phyloP scores from a whole-genome alignment of 208 protist species.

The Leishmania tarentolae region DNA sequence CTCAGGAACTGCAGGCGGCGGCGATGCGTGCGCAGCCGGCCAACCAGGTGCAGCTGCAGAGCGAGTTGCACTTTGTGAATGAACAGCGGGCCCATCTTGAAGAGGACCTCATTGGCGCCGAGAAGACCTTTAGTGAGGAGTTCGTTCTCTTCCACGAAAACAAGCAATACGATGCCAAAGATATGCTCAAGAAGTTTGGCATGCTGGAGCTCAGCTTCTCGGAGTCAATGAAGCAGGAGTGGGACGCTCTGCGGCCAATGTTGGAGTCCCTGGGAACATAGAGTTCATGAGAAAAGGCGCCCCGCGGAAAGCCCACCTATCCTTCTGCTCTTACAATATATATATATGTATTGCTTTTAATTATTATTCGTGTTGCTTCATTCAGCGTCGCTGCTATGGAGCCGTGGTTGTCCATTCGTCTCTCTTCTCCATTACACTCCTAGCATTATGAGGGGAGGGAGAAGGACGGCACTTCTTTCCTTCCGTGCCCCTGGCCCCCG shows the following conservation, averaged over 20 bases:
- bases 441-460: background rate
- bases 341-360: too few relatives aligned
- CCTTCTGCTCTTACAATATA: background rate
- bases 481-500: background rate
- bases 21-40: conserved; percentile 32
- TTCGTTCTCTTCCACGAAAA: conserved; percentile 76
- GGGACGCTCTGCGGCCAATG: conserved; percentile 60
- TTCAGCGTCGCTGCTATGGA: background rate
- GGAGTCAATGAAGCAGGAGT: conserved; percentile 62
- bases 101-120: conserved; percentile 37
- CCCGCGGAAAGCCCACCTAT: background rate
- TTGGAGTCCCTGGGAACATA: conserved; percentile 36
- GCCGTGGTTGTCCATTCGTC: background rate
- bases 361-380: background rate
- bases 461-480: background rate
- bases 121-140: conserved; percentile 64
- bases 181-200: conserved; percentile 74
- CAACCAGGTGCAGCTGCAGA: conserved; percentile 35
- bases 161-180: conserved; percentile 84
- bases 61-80: conserved; percentile 36
- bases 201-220: conserved; percentile 84
- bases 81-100: conserved; percentile 37
- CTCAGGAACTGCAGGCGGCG: conserved; percentile 24
- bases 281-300: background rate
- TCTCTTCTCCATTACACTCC: background rate